Base-by-base conservation (phyloP, 2,329 filamentous ascomycete species). In the Cladophialophora yegresii region DNA sequence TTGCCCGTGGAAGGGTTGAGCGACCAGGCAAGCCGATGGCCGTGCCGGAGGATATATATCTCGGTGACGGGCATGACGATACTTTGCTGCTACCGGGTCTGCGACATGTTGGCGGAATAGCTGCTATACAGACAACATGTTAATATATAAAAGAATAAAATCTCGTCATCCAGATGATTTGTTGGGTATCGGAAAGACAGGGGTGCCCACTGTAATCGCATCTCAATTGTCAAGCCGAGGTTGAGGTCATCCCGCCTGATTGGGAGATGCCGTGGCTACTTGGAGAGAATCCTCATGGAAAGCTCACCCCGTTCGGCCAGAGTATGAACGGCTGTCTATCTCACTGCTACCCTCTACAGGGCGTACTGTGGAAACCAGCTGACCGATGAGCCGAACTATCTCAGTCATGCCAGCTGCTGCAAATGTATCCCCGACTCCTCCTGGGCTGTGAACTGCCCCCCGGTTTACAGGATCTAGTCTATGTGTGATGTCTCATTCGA, bases 1-100 rank as follows among this genome's bases (percentile, higher is more conserved):
- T 83, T 83, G 59, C 95, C 93, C 43, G 91, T 93, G 66, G 83
- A 80, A 53, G 87, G 86, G 77, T 98, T 88, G 66, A 98, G 91
- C 50, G 86, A 86, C 92, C 93, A 98, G 75, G 90, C 92, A 69
- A 90, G 89, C 67, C 95, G 92, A 78, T 96, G 96, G 50, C 70
- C 71, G 57, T 72, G 71, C 26, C 71, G 64, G 13, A 72, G 65
- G 40, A 72, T 67, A 33, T 71, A 63, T 49, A 72, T 69, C 32
- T 69, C 66, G n/a, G 64, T 68, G 28, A 72, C 71, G 30, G 70
- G 70, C 71, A 72, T 71, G n/a, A 20, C 59, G 26, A 49, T 54
- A 51, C 3, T 50, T 32, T 22, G 10, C 30, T 50, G 4, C 12
- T 10, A 23, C n/a, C 28, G n/a, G 23, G 36, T 23, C 36, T 30